These are phyloP conservation scores for Cercophora sp. DNA, from an alignment of 495 filamentous ascomycete species.

Conservation along the genomic window DNA sequence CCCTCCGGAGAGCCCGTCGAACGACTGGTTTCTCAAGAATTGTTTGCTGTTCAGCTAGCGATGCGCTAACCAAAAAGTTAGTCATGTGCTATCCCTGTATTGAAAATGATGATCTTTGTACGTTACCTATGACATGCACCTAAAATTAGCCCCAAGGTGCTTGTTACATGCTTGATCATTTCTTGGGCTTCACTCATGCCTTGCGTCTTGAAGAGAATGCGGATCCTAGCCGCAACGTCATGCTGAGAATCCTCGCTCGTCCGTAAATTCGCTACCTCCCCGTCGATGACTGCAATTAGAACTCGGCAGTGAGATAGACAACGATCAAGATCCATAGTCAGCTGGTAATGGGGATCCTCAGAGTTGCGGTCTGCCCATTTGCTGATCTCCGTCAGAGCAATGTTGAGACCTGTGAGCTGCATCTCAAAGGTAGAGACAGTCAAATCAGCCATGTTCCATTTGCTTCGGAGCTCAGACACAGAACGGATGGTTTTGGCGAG, in stretches of 20 bases:
- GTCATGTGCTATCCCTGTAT: neutral
- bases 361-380: slow-evolving; percentile 18
- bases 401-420: slow-evolving; percentile 23
- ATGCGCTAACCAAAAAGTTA: neutral
- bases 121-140: slow-evolving; percentile 21
- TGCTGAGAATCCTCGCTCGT: neutral
- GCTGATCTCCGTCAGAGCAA: slow-evolving; percentile 22
- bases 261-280: slow-evolving; percentile 10
- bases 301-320: slow-evolving; percentile 17
- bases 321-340: slow-evolving; percentile 23
- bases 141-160: slow-evolving; percentile 21
- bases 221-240: slow-evolving; percentile 14
- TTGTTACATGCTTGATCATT: slow-evolving; percentile 19
- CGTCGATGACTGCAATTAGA: slow-evolving; percentile 18
- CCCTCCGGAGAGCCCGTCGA: slow-evolving; percentile 7
- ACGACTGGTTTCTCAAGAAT: slow-evolving; percentile 6
- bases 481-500: slow-evolving; percentile 13
- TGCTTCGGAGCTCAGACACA: slow-evolving; percentile 14
- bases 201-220: slow-evolving; percentile 15
- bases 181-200: slow-evolving; percentile 20
- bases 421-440: slow-evolving; percentile 17
- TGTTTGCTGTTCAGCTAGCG: slow-evolving; percentile 8
- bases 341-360: slow-evolving; percentile 21
- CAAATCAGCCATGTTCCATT: slow-evolving; percentile 22
- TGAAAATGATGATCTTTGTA: neutral